Evolutionary conservation across 2,329 filamentous ascomycete species (phyloP), one percentile per base, ranked within the genome.

Genomic region (Aspergillus neoniger): DNA sequence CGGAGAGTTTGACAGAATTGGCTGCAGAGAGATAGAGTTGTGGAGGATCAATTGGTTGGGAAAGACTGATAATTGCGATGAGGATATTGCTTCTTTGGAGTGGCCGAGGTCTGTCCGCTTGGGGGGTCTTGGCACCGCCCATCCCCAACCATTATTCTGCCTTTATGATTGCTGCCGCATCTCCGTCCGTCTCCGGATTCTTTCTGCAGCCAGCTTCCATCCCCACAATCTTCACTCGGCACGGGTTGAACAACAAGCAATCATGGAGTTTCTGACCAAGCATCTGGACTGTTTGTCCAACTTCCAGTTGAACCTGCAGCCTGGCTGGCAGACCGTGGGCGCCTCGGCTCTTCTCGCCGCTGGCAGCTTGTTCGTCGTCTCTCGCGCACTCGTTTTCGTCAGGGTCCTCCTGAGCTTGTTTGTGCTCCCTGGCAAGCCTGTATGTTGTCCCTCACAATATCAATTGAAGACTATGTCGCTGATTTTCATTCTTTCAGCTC

Each of bases 371-470:
- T 85, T 82, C 66, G 65, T 90, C 49, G 80, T 80, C 62, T 81
- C 76, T 63, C 86, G 86, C 72, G 72, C 85, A 19, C 70, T 88
- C 58, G 86, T 82, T 71, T 86, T 86, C 68, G 66, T 87, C 55
- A 82, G 82, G 63, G 82, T 92, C 41, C 67, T 92, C 50, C 73
- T 90, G 60, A 88, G 86, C 73, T 79, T 89, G 41, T 92, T 93
- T 71, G 73, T 93, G 59, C 81, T 92, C 58, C 80, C 81, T 32
- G 81, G 81, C 30, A 80, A 78, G 69, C 74, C 80, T 65, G 80
- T 82, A 78, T 55, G 78, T 69, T 32, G 17, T 0, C 5, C 9
- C 4, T 30, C 9, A 15, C 3, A 4, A 8, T 3, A 25, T 38
- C 5, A 12, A 21, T 15, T 8, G 6, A 10, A 50, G n/a, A 32